Evolutionary conservation across 208 protist genomes (phyloP).

Genomic region (Trypanosomatidae sp.): DNA sequence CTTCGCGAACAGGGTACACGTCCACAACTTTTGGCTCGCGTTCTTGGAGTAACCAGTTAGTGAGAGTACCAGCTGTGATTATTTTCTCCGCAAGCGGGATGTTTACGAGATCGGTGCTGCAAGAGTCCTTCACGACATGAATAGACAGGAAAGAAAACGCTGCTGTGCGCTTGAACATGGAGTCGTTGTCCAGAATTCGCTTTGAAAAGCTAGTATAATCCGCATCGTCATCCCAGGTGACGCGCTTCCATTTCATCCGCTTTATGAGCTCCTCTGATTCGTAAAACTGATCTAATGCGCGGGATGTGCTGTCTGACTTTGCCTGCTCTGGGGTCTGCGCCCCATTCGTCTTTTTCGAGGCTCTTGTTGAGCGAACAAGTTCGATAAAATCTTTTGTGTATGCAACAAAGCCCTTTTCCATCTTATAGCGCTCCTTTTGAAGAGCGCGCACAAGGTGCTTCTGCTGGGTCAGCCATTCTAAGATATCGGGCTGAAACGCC

Average conservation of each 20-base stretch:
- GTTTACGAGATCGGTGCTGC: conserved; percentile 39
- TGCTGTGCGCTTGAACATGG: conserved; percentile 71
- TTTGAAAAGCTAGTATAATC: conserved; percentile 88
- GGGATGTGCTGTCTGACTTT: conserved; percentile 12
- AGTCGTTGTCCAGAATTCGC: conserved; percentile 82
- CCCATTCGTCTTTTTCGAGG: conserved; percentile 5
- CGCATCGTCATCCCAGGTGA: conserved; percentile 91
- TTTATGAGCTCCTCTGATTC: conserved; percentile 90
- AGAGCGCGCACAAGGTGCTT: conserved; percentile 34
- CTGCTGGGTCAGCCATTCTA: conserved; percentile 66
- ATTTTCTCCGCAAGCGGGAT: conserved; percentile 42
- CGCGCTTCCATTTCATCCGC: conserved; percentile 92
- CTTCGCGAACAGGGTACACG: conserved; percentile 35
- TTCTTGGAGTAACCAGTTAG: conserved; percentile 79
- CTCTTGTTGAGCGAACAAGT: conserved; percentile 29
- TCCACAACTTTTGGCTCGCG: conserved; percentile 58
- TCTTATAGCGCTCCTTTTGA: conserved; percentile 49
- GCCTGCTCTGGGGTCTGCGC: conserved; percentile 4
- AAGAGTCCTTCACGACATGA: conserved; percentile 80
- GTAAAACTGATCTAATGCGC: conserved; percentile 82
- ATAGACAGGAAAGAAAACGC: conserved; percentile 92
- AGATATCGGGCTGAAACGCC: conserved; percentile 67
- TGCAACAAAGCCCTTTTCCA: conserved; percentile 82
- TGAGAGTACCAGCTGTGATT: conserved; percentile 66
- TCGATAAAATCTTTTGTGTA: conserved; percentile 61